Evolutionary conservation across 176 grass and related monocot species (phyloP).

Genomic region (Pontederia crassipes): DNA sequence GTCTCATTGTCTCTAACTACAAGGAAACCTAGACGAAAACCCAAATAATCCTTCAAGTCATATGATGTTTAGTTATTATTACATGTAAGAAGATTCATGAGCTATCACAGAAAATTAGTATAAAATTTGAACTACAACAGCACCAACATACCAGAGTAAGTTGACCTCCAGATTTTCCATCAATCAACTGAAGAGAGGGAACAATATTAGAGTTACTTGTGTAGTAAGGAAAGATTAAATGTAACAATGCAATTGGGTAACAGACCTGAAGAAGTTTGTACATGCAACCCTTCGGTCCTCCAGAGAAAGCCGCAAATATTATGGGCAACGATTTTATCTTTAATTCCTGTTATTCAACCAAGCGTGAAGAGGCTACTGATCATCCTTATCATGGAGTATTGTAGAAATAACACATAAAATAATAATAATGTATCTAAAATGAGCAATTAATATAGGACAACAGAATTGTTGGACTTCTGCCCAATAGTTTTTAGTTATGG

Average conservation of each 20-base stretch:
- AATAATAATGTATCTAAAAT: too few relatives aligned
- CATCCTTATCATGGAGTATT: background rate
- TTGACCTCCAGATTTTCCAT: conserved; percentile 17
- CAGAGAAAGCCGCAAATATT: conserved; percentile 75
- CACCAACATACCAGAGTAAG: conserved; percentile 41
- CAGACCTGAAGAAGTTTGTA: conserved; percentile 94
- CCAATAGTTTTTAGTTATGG: too few relatives aligned
- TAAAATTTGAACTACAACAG: conserved; percentile 1
- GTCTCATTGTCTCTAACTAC: background rate
- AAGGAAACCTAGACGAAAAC: background rate
- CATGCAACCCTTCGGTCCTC: conserved; percentile 85
- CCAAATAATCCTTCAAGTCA: background rate
- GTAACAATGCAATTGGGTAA: background rate
- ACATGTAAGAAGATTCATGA: background rate
- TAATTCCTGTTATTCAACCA: conserved; percentile 48
- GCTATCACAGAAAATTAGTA: background rate
- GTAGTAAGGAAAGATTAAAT: background rate
- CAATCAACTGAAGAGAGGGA: conserved; percentile 46
- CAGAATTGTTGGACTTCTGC: too few relatives aligned
- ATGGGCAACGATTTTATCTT: conserved; percentile 51
- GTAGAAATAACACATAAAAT: too few relatives aligned
- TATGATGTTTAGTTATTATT: background rate
- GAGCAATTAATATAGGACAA: too few relatives aligned
- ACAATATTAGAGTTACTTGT: conserved; percentile 8
- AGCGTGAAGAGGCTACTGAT: background rate